Evolutionary conservation across 495 filamentous ascomycete species (phyloP).

Genomic region (Entonaema liquescens): DNA sequence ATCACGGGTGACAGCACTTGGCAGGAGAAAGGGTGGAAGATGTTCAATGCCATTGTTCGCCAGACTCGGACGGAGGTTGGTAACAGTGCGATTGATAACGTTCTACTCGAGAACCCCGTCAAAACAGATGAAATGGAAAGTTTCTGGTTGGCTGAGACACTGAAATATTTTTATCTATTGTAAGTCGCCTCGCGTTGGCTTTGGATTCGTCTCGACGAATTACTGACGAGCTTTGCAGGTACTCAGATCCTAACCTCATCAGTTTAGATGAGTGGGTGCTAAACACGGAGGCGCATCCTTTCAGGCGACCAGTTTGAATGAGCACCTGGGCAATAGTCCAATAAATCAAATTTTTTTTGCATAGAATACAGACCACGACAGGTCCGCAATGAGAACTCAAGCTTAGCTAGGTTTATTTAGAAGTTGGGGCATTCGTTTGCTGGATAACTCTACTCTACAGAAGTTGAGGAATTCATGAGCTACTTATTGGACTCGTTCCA

Average conservation of each 20-base stretch:
- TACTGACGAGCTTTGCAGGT: conserved; percentile 31
- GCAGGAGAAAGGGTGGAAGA: conserved; percentile 89
- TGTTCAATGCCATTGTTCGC: conserved; percentile 79
- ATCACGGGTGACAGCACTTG: conserved; percentile 82
- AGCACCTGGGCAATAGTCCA: not conserved
- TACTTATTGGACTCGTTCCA: conserved; percentile 31
- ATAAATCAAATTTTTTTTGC: conserved; percentile 11
- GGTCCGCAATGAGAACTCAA: not conserved
- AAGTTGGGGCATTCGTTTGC: conserved; percentile 2
- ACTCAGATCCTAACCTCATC: conserved; percentile 65
- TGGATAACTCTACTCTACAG: not conserved
- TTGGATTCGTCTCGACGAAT: not conserved
- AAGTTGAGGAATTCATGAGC: conserved; percentile 1
- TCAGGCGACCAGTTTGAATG: conserved; percentile 57
- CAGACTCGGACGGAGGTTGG: conserved; percentile 72
- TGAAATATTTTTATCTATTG: conserved; percentile 94
- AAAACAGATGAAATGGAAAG: conserved; percentile 65
- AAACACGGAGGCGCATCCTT: conserved; percentile 69
- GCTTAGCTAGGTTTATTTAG: not conserved
- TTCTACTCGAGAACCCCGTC: conserved; percentile 56
- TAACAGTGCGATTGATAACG: conserved; percentile 78
- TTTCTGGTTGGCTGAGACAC: conserved; percentile 79
- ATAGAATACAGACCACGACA: conserved; percentile 13
- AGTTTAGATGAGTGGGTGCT: conserved; percentile 87
- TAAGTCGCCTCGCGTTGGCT: conserved; percentile 64